Evolutionary conservation across 768 basidiomycete species (phyloP).

Genomic region (Lactarius quietus): DNA sequence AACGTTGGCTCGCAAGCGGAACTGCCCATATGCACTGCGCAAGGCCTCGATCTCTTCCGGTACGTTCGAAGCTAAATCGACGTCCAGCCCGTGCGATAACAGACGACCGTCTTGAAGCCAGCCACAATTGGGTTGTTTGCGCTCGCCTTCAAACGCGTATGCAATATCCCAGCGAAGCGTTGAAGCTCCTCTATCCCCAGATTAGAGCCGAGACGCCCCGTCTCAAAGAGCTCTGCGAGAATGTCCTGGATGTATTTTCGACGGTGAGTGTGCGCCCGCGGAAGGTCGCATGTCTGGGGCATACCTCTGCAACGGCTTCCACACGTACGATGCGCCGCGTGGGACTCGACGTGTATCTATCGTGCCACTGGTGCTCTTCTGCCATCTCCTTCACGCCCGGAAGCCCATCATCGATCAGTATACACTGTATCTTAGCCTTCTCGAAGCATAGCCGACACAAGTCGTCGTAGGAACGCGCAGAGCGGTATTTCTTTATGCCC

Average conservation of each 20-base stretch:
- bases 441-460: slow-evolving; percentile 56
- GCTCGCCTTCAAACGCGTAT: slow-evolving; percentile 34
- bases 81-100: slow-evolving; percentile 75
- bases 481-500: slow-evolving; percentile 48
- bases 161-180: slow-evolving; percentile 38
- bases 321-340: slow-evolving; percentile 65
- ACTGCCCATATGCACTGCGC: slow-evolving; percentile 23
- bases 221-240: slow-evolving; percentile 27
- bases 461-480: slow-evolving; percentile 45
- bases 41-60: neutral
- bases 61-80: slow-evolving; percentile 36
- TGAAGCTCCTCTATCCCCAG: neutral
- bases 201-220: slow-evolving; percentile 15
- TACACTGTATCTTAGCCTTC: slow-evolving; percentile 56
- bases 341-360: slow-evolving; percentile 49
- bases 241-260: slow-evolving; percentile 27
- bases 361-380: slow-evolving; percentile 58
- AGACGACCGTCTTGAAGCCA: slow-evolving; percentile 72
- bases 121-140: slow-evolving; percentile 50
- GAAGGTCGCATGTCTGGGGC: neutral
- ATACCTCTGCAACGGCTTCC: slow-evolving; percentile 69
- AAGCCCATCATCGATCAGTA: slow-evolving; percentile 74
- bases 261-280: neutral
- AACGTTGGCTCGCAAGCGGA: slow-evolving; percentile 30
- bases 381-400: slow-evolving; percentile 44